Evolutionary conservation across 225 moss, liverwort and hornwort species (phyloP), one percentile per base, ranked within the genome.

Genomic region (Thuidium tamariscinum): DNA sequence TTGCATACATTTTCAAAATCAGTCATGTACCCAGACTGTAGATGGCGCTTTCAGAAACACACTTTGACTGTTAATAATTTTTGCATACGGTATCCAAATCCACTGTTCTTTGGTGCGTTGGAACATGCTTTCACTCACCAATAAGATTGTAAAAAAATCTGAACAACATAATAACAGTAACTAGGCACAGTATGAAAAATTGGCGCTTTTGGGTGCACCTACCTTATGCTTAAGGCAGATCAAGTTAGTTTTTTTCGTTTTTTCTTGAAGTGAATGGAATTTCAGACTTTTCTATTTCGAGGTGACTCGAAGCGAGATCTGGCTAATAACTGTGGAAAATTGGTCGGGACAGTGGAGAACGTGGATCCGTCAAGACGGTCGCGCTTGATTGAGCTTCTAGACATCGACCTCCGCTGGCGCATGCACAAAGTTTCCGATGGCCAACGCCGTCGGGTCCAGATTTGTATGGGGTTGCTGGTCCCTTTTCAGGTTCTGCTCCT

Each of bases 351-450:
- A 94, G 97, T 99, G 80, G 97, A 99, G 84, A 94, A 95, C 14
- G 96, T 96, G 46, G 94, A 97, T 86, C 87, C 92, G 32, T 88
- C 88, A 82, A 92, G 97, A 92, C 94, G 97, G 77, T 92, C 88
- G 20, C 91, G 94, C 56, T 93, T 99, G 84, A 93, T 99, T 81
- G 91, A 99, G 92, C 96, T 97, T 82, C 89, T 99, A 52, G 98
- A 99, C 78, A 96, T 99, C 70, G 96, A 99, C 93, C 94, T 99
- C 72, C 94, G 91, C 34, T 99, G 98, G 98, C 94, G 97, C 74
- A 96, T 99, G 98, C 98, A 99, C 94, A 99, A 91, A 85, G 98
- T 99, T 44, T 99, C 98, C 68, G 98, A 99, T 59, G 98, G 98
- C 44, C 98, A 99, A 90, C 94, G 98, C 36, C 95, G 97, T 80